phyloP scores from a whole-genome alignment of 805 yeast species.

The Cyberlindnera subsufficiens region DNA sequence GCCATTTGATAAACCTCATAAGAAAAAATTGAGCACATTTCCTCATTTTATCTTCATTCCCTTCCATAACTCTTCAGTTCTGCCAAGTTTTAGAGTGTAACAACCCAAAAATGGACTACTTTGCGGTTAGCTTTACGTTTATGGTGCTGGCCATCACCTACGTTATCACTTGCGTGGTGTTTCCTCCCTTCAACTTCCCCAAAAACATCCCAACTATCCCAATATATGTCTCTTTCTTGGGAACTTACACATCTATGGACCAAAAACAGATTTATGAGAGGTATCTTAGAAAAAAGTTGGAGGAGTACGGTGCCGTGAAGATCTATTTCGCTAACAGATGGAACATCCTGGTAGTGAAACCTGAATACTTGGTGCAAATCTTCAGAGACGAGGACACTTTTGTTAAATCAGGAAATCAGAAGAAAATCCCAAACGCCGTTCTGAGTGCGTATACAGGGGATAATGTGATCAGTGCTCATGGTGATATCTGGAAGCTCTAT shows the following conservation, averaged over 20 bases:
- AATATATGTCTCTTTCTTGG: slow-evolving; percentile 48
- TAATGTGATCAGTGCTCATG: slow-evolving; percentile 55
- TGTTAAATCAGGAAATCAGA: slow-evolving; percentile 56
- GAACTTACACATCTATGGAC: slow-evolving; percentile 37
- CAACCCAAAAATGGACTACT: neutral
- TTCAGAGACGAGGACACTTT: slow-evolving; percentile 43
- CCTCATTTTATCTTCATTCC: too few species aligned
- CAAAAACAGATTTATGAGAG: slow-evolving; percentile 40
- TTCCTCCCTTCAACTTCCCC: slow-evolving; percentile 50
- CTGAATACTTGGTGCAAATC: slow-evolving; percentile 39
- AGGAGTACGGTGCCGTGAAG: slow-evolving; percentile 52
- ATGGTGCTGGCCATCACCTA: slow-evolving; percentile 1
- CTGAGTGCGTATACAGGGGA: slow-evolving; percentile 54
- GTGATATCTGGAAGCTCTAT: slow-evolving; percentile 43
- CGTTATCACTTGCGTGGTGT: slow-evolving; percentile 7
- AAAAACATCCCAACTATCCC: slow-evolving; percentile 55
- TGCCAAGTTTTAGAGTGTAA: neutral
- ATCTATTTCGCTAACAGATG: slow-evolving; percentile 56
- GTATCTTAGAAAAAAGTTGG: slow-evolving; percentile 39
- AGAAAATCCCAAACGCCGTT: slow-evolving; percentile 50
- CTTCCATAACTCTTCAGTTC: too few species aligned
- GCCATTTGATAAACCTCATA: too few species aligned
- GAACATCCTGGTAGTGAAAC: slow-evolving; percentile 49
- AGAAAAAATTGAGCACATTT: too few species aligned
- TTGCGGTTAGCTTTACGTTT: neutral